These are phyloP conservation scores for Physcomitrellopsis africana DNA, from an alignment of 225 moss, liverwort and hornwort species.

Conservation along the genomic window DNA sequence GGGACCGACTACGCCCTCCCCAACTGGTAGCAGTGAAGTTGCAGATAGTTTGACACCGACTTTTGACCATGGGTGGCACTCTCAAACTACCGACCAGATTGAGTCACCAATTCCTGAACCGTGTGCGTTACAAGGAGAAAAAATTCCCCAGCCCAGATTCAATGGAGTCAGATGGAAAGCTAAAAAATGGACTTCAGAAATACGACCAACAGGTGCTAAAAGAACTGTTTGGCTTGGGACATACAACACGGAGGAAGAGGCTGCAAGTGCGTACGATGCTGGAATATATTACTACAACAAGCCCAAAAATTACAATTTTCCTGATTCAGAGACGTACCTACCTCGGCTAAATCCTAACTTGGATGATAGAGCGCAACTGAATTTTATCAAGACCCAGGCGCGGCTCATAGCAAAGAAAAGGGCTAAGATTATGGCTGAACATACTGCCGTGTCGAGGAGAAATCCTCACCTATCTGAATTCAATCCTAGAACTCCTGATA, in stretches of 20 bases:
- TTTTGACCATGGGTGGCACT: conserved; percentile 19
- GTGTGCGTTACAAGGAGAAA: conserved; percentile 31
- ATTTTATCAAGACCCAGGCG: conserved; percentile 60
- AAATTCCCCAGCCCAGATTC: conserved; percentile 28
- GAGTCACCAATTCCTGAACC: conserved; percentile 36
- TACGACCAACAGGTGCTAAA: conserved; percentile 47
- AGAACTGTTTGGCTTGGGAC: conserved; percentile 66
- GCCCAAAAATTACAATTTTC: conserved; percentile 45
- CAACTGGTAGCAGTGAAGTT: conserved; percentile 44
- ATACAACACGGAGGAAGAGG: conserved; percentile 60
- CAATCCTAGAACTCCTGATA: conserved; percentile 44
- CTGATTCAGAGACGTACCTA: conserved; percentile 44
- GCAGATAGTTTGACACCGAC: conserved; percentile 28
- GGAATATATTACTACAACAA: conserved; percentile 56
- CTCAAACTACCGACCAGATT: conserved; percentile 13
- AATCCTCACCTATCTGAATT: background rate
- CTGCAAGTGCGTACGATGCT: conserved; percentile 62
- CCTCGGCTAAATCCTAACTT: conserved; percentile 25
- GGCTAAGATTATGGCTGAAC: conserved; percentile 25
- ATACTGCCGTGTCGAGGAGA: conserved; percentile 18
- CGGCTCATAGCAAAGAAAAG: conserved; percentile 53
- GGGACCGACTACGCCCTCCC: conserved; percentile 12
- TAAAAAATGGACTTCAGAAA: conserved; percentile 60
- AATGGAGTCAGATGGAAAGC: conserved; percentile 58
- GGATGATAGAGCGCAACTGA: conserved; percentile 29